phyloP scores from a whole-genome alignment of 2,329 filamentous ascomycete species.

The Monilinia fructicola region DNA sequence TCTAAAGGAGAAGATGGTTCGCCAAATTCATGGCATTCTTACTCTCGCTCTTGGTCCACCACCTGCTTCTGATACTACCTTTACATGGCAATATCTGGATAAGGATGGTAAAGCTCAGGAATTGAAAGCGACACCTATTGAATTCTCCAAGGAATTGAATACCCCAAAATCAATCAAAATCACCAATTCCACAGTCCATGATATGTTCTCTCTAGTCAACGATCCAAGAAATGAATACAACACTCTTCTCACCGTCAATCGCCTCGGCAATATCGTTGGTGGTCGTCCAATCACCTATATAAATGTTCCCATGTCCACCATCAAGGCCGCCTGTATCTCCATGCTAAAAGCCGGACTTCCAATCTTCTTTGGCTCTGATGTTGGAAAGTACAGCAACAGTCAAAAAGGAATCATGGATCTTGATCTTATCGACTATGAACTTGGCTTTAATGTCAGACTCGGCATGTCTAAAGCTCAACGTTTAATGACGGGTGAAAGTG shows the following conservation, averaged over 20 bases:
- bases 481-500: constrained; percentile 69
- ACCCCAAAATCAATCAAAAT: constrained; percentile 57
- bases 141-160: constrained; percentile 69
- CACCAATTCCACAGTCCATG: constrained; percentile 59
- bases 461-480: constrained; percentile 75
- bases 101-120: constrained; percentile 62
- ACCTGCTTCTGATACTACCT: constrained; percentile 65
- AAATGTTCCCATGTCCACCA: constrained; percentile 71
- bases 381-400: constrained; percentile 75
- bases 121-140: constrained; percentile 64
- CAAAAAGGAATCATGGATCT: constrained; percentile 76
- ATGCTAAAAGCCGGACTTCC: constrained; percentile 79
- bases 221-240: constrained; percentile 78
- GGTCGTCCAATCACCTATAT: constrained; percentile 76
- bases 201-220: constrained; percentile 79
- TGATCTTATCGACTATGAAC: constrained; percentile 71
- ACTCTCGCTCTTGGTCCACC: constrained; percentile 80
- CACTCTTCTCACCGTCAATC: constrained; percentile 70
- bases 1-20: constrained; percentile 72
- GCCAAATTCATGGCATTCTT: constrained; percentile 77
- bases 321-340: constrained; percentile 71
- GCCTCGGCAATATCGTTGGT: constrained; percentile 79
- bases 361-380: constrained; percentile 86
- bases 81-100: constrained; percentile 79
- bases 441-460: constrained; percentile 77